Conservation (phyloP, 139 green algal species). For the Eudorina sp. region DNA sequence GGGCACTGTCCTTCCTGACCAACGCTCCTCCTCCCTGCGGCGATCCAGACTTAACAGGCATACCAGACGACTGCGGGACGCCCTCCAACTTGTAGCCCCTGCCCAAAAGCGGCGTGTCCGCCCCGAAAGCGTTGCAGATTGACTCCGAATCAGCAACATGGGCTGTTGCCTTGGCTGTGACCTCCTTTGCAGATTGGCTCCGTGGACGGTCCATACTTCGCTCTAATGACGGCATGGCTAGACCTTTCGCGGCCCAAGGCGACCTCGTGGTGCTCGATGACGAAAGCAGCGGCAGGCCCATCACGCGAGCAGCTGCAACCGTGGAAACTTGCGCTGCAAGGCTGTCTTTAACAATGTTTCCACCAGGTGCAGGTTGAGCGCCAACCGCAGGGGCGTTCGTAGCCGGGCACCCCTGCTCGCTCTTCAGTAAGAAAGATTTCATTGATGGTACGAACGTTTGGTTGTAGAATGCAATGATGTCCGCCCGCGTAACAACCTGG, state of each 20-base stretch:
- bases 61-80: background rate
- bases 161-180: no score
- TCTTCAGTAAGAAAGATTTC: slow-evolving; percentile 65
- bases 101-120: background rate
- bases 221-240: background rate
- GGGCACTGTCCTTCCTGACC: no score
- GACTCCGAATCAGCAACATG: background rate
- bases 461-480: slow-evolving; percentile 97
- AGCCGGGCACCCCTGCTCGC: background rate
- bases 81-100: background rate
- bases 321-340: background rate
- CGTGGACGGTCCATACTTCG: no score
- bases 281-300: background rate
- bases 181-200: no score
- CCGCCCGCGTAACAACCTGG: slow-evolving; percentile 59
- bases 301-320: background rate
- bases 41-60: background rate
- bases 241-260: background rate
- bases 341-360: background rate
- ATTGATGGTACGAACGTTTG: slow-evolving; percentile 78
- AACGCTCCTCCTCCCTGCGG: background rate
- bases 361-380: background rate
- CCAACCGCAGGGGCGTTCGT: background rate
- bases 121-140: background rate
- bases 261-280: no score